Base-by-base conservation (phyloP, 2,329 filamentous ascomycete species). In the Exophiala xenobiotica region DNA sequence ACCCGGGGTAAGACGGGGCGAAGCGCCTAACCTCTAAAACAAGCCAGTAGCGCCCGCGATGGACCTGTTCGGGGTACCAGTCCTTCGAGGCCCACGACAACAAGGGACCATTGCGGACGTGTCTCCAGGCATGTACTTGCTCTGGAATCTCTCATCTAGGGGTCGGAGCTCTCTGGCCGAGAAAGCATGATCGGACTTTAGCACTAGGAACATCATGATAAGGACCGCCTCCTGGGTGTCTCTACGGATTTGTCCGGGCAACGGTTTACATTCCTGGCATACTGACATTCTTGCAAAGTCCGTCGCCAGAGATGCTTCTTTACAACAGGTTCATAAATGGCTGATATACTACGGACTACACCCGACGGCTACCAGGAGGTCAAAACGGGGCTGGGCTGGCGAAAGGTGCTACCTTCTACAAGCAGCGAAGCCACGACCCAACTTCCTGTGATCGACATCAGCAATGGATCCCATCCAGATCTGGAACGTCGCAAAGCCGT, bases 381-480 rank as follows among this genome's bases (percentile, higher is more conserved):
- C 24, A 44, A 35, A 14, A 57, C 54, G 3, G 54, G 54, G 6
- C 19, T 57, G 19, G 54, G 54, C 23, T 57, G 54, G 54, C 54
- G 54, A 16, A 22, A 16, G 22, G 40, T 54, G 4, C 18, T 54
- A n/a, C 42, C 54, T 35, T 16, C 38, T 2, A 26, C 9, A 8
- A 49, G 47, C 23, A 40, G 16, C 12, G 23, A 45, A 16, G 51
- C 48, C 3, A 42, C 65, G 3, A 68, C 64, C 57, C 72, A 81
- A 60, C 77, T 82, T 11, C 79, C 79, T 2, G 62, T 82, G 26
- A 77, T 82, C 44, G 77, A 82, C 58, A 63, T 82, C 3, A 67
- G 68, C 0, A 62, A 65, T 8, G 69, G 75, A 45, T 67, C 69
- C 39, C 46, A 63, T 2, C 27, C 31, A n/a, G 63, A 69, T 0